phyloP scores from a whole-genome alignment of 345 rosid species.

The Melastoma malabathricum region DNA sequence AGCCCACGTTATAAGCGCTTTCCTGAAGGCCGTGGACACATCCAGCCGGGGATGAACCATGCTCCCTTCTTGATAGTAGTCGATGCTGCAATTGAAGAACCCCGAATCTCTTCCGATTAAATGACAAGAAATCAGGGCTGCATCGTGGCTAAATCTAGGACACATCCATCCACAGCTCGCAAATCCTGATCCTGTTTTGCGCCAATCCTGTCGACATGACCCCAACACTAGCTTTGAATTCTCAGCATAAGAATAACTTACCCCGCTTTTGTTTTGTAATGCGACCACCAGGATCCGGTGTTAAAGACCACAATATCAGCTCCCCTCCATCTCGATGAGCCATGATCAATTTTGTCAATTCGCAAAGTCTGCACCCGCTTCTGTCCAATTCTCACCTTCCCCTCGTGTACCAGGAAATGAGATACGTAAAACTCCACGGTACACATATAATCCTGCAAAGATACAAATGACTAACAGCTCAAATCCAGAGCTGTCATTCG shows the following conservation, averaged over 20 bases:
- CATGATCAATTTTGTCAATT: conserved; percentile 74
- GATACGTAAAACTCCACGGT: conserved; percentile 74
- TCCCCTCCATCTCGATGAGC: conserved; percentile 87
- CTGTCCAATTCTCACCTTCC: conserved; percentile 62
- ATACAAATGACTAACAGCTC: conserved; percentile 2
- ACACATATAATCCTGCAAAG: conserved; percentile 69
- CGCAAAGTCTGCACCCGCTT: conserved; percentile 62
- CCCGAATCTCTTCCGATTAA: too few relatives aligned
- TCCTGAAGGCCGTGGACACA: conserved; percentile 55
- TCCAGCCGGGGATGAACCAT: conserved; percentile 58
- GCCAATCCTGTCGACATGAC: not conserved
- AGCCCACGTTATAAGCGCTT: conserved; percentile 76
- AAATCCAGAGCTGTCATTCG: not conserved
- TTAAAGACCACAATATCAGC: conserved; percentile 83
- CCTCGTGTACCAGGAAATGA: conserved; percentile 81
- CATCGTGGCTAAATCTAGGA: too few relatives aligned
- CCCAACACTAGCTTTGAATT: too few relatives aligned
- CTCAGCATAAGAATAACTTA: conserved; percentile 17
- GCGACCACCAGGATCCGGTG: conserved; percentile 99
- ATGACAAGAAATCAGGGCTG: too few relatives aligned
- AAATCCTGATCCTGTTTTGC: not conserved
- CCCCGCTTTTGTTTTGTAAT: conserved; percentile 92
- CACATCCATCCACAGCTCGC: too few relatives aligned
- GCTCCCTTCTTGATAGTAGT: conserved; percentile 85
- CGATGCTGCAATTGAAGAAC: conserved; percentile 32